Base-by-base conservation (phyloP, 2,329 filamentous ascomycete genomes). In the Fusarium ramigenum region DNA sequence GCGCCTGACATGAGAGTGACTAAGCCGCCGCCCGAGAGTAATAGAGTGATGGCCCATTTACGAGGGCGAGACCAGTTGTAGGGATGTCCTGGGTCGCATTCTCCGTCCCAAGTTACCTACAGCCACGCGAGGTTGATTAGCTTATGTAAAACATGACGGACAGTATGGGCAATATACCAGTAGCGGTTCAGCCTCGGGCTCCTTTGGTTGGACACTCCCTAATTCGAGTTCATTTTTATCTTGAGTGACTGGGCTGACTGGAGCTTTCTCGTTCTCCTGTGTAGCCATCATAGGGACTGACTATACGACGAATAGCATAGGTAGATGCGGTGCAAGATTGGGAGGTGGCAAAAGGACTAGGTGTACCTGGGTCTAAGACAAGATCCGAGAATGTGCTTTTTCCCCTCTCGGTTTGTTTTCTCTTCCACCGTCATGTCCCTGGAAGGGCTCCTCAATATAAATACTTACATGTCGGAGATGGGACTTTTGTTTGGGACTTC, bases 321-420 rank as follows among this genome's bases (percentile, higher is more conserved):
- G 2, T 28, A 9, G 25, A 28, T 47, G 4, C 10, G 9, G 15
- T 21, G 9, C 9, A 4, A 15, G 5, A 6, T 10, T 15, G 4
- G 7, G 43, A 44, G 23, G 9, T 19, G 16, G 23, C 3, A 15
- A 28, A 47, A 46, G 4, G 8, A 5, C 2, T 4, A 15, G 8
- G 2, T 10, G 16, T 43, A 23, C 11, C n/a, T 18, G 15, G 40
- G 9, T 8, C 7, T 10, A 14, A 28, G 18, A 15, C 12, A 7
- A 10, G 4, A 10, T 10, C 1, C 12, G 25, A 28, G 8, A 28
- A 7, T 46, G 25, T 28, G 8, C 18, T 21, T 14, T 28, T 28
- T 9, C n/a, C n/a, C 7, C 4, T 3, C 18, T 21, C 25, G 25
- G 12, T 1, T 10, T 21, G 0, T 19, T 7, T 21, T 15, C 2